A percentile compares a stretch with the other conserved stretches of the same genome.
Conservation (phyloP, 2,329 filamentous ascomycete species). For the Magnaporthiopsis rhizophila region DNA sequence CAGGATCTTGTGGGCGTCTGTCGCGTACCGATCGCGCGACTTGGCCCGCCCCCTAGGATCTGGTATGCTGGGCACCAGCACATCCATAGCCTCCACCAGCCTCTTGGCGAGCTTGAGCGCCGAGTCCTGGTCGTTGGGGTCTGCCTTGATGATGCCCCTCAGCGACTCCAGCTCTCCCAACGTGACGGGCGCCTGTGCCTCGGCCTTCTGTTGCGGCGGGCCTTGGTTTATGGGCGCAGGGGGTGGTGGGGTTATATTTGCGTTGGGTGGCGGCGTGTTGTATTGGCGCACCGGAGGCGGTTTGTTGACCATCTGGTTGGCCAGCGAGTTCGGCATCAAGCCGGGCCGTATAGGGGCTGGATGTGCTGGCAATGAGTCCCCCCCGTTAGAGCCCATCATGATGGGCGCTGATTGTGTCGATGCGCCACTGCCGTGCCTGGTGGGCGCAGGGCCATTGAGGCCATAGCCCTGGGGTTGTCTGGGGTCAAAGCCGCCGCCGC, state of each 20-base stretch:
- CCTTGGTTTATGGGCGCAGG: slow-evolving; percentile 16
- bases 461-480: slow-evolving; percentile 13
- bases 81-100: slow-evolving; percentile 74
- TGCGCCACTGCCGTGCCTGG: slow-evolving; percentile 20
- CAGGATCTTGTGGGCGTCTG: slow-evolving; percentile 82
- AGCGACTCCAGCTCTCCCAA: slow-evolving; percentile 69
- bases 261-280: slow-evolving; percentile 32
- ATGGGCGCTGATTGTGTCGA: slow-evolving; percentile 20
- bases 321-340: slow-evolving; percentile 49
- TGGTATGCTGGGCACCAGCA: slow-evolving; percentile 55
- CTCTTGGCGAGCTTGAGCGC: slow-evolving; percentile 73
- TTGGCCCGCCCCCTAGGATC: slow-evolving; percentile 69
- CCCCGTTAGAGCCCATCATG: not conserved
- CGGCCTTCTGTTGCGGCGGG: slow-evolving; percentile 20
- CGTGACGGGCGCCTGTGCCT: slow-evolving; percentile 55
- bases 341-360: slow-evolving; percentile 38
- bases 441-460: slow-evolving; percentile 19
- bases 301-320: slow-evolving; percentile 44
- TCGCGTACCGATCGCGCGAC: slow-evolving; percentile 71
- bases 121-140: slow-evolving; percentile 63
- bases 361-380: not conserved
- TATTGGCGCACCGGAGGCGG: slow-evolving; percentile 53
- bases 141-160: slow-evolving; percentile 58
- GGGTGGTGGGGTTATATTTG: slow-evolving; percentile 19
- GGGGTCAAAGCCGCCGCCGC: slow-evolving; percentile 16